Conservation (phyloP, 2,329 filamentous ascomycete genomes). For the Drechslerella stenobrocha region DNA sequence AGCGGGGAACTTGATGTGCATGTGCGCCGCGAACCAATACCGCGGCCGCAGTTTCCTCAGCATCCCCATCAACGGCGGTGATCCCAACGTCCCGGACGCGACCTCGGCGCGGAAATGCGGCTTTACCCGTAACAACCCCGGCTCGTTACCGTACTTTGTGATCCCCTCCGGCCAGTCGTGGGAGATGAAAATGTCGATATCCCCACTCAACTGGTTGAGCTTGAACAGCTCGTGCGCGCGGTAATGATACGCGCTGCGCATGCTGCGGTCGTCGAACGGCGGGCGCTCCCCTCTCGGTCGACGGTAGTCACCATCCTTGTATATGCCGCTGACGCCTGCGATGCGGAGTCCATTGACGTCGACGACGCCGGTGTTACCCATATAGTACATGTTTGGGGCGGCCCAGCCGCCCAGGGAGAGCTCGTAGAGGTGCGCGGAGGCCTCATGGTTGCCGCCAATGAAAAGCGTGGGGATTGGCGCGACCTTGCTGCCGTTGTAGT, state of each 20-base stretch:
- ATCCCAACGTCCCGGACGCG: conserved; percentile 73
- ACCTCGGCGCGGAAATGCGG: conserved; percentile 76
- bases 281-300: conserved; percentile 82
- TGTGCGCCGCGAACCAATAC: conserved; percentile 91
- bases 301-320: conserved; percentile 85
- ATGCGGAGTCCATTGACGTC: conserved; percentile 83
- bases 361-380: conserved; percentile 88
- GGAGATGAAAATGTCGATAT: conserved; percentile 87
- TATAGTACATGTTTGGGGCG: conserved; percentile 94
- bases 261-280: conserved; percentile 75
- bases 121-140: conserved; percentile 72
- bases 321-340: conserved; percentile 88
- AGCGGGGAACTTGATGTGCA: conserved; percentile 86
- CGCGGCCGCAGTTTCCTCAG: conserved; percentile 78
- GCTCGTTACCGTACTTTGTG: conserved; percentile 74
- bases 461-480: conserved; percentile 92
- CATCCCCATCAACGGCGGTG: conserved; percentile 74
- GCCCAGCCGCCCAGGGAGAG: conserved; percentile 95
- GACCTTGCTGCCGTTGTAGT: conserved; percentile 76
- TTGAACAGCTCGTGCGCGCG: conserved; percentile 90
- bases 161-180: conserved; percentile 93
- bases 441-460: conserved; percentile 93
- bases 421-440: conserved; percentile 85
- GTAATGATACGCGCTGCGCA: conserved; percentile 84
- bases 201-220: conserved; percentile 77